phyloP scores from a whole-genome alignment of 1,284 basidiomycete species.

The Lentinula novae-zelandiae region DNA sequence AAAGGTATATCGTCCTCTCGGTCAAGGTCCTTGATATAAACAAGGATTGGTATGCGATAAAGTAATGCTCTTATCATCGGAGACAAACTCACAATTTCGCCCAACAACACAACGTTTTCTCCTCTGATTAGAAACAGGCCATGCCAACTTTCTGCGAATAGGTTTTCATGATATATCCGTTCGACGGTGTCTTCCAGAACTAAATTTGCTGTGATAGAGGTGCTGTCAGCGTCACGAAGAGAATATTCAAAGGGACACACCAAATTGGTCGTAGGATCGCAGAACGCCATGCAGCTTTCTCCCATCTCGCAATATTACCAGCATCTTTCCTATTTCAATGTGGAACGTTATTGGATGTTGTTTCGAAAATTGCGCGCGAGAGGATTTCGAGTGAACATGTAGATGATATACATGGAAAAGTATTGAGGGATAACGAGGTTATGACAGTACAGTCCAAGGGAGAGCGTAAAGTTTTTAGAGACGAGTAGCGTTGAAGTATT shows the following conservation, averaged over 20 bases:
- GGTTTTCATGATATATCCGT: conserved; percentile 77
- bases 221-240: background rate
- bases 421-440: background rate
- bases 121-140: conserved; percentile 95
- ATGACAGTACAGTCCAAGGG: conserved; percentile 14
- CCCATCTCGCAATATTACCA: conserved; percentile 94
- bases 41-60: conserved; percentile 4
- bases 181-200: conserved; percentile 90
- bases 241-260: conserved; percentile 45
- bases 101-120: conserved; percentile 96
- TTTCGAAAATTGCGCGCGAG: background rate
- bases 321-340: conserved; percentile 83
- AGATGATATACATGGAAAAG: background rate
- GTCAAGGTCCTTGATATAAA: conserved; percentile 75
- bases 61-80: background rate
- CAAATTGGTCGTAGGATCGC: conserved; percentile 98
- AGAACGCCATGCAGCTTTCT: conserved; percentile 95
- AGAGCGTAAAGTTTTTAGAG: conserved; percentile 20
- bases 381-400: background rate
- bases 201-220: conserved; percentile 70
- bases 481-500: conserved; percentile 22
- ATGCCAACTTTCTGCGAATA: conserved; percentile 80
- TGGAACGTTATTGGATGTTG: conserved; percentile 23
- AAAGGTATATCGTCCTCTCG: conserved; percentile 86
- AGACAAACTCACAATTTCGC: conserved; percentile 82